Base-by-base conservation (phyloP, 441 rosid genomes). In the Gossypium davidsonii region DNA sequence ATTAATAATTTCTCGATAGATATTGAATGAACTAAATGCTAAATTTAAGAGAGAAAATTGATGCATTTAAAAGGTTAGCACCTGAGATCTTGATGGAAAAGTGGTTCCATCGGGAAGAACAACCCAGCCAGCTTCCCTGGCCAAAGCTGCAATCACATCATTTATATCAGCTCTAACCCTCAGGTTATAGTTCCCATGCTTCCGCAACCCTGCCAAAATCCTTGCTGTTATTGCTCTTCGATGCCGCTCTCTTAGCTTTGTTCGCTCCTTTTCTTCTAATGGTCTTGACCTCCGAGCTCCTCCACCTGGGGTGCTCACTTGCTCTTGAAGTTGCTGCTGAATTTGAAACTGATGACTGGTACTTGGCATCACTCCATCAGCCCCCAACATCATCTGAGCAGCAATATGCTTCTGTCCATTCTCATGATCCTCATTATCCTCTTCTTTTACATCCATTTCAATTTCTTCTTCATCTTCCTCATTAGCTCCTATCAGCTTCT, bases 81-180 rank as follows among this genome's bases (percentile, higher is more conserved):
- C 99, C 97, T 93, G 98, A 75, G 97, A 85, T 84, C 86, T 90
- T 21, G 97, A 90, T 65, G 98, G 99, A 76, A 90, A 93, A 65
- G 97, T 93, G 51, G 99, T 96, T 82, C 99, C 99, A 88, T 93
- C 98, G 26, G 99, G 98, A 75, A 96, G 97, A 83, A 96, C 99
- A 78, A 93, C 96, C 99, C 99, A 93, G 21, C 98, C 98, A 82
- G 98, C 98, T 87, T 96, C 99, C 82, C 97, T 91, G 6, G 99
- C 99, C 83, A 96, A 83, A 79, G 99, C 99, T 26, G 97, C 97
- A 69, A 96, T 96, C 63, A 96, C 99, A 78, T 96, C 99, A 72
- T 96, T 96, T 23, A 93, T 96, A 85, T 96, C 99, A 74, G 99
- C 99, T 83, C 99, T 91, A 58, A 96, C 98, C 81, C 98, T 88